A percentile compares a stretch with the other conserved stretches of the same genome.
Conservation (phyloP, 2,329 filamentous ascomycete species). For the Mariannaea elegans region DNA sequence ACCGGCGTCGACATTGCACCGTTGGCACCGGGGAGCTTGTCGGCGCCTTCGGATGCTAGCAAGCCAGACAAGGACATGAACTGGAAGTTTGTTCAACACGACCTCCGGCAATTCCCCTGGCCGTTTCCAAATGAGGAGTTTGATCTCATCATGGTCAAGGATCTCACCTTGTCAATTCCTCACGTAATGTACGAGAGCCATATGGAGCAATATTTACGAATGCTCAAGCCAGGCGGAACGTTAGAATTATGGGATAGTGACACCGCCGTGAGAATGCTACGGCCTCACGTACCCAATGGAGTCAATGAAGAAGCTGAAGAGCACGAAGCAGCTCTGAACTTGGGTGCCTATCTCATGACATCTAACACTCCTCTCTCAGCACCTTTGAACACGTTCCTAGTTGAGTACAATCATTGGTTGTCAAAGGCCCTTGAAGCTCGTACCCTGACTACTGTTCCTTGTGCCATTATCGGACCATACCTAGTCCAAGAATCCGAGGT, state of each 20-base stretch:
- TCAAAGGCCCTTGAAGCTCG: conserved; percentile 77
- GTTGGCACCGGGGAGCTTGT: conserved; percentile 60
- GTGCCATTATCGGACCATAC: conserved; percentile 77
- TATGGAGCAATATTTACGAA: conserved; percentile 78
- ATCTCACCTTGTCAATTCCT: conserved; percentile 74
- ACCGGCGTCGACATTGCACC: conserved; percentile 85
- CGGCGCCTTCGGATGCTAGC: conserved; percentile 45
- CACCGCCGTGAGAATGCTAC: conserved; percentile 81
- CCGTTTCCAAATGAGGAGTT: conserved; percentile 84
- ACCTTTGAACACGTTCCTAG: conserved; percentile 82
- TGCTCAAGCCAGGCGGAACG: conserved; percentile 80
- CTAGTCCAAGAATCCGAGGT: conserved; percentile 82
- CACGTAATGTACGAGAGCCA: conserved; percentile 64
- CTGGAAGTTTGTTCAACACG: conserved; percentile 90
- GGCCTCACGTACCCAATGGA: conserved; percentile 74
- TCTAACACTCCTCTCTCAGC: conserved; percentile 83
- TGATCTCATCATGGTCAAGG: conserved; percentile 89
- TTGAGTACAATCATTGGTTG: conserved; percentile 86
- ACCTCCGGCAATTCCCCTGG: conserved; percentile 77
- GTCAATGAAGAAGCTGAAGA: conserved; percentile 56
- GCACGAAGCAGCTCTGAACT: conserved; percentile 71
- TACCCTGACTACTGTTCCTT: conserved; percentile 78
- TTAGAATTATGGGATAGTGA: conserved; percentile 93
- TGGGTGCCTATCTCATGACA: conserved; percentile 84
- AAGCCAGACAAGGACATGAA: conserved; percentile 77